Base-by-base conservation (phyloP, 805 yeast species). In the Sugiyamaella americana region DNA sequence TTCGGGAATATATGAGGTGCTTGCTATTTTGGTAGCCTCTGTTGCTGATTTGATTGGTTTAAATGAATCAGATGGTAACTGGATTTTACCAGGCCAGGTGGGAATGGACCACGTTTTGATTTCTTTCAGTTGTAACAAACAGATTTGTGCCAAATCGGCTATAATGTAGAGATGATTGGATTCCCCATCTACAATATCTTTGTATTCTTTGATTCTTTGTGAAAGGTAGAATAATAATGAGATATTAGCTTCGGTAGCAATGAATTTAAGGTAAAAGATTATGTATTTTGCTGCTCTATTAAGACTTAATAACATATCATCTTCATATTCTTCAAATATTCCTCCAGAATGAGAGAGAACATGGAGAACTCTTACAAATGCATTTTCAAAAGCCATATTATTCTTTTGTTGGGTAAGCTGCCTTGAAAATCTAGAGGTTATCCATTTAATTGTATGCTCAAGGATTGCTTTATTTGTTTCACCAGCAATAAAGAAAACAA, bases 41-140 rank as follows among this genome's bases (percentile, higher is more conserved):
- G 22, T 65, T 1, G 75, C 59, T n/a, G 75, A 69, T 5, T 69
- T 67, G 71, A 83, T 78, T 1, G 84, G 78, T n/a, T 71, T 66
- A 63, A 74, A 87, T 5, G 85, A 60, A 58, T 87, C 96, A n/a
- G 72, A 64, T 0, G 91, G 82, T 17, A 87, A 62, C 17, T 77
- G 75, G 16, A 84, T 62, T 56, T 82, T 84, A 1, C 91, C 94
- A 0, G 95, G 94, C 79, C 89, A 88, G 0, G 88, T 79, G 20
- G 81, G 76, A 47, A 84, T 69, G 19, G 75, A 74, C 95, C 95
- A 87, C 39, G 71, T 72, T 55, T 74, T 79, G 20, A 65, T 57
- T 6, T 75, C 80, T 37, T 81, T 76, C 20, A 78, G 65, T 47
- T 75, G 78, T 46, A 80, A 75, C 40, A 87, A 70, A 4, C 78